phyloP scores from a whole-genome alignment of 345 rosid species.

The Anacardium occidentale region DNA sequence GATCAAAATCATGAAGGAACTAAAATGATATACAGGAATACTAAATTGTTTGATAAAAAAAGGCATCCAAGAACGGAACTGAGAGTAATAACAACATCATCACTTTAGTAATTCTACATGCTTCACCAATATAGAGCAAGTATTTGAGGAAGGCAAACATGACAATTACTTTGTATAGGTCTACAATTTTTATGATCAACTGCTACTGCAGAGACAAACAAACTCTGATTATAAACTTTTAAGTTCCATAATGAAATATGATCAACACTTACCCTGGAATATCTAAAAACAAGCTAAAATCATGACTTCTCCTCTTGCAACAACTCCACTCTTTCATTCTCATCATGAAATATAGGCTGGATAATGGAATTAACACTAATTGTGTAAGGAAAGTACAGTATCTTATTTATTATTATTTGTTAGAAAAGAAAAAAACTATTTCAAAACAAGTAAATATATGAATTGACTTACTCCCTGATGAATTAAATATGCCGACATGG shows the following conservation, averaged over 20 bases:
- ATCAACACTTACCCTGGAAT: constrained; percentile 71
- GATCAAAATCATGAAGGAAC: neutral
- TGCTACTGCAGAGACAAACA: neutral
- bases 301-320: constrained; percentile 94
- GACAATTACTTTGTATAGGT: neutral
- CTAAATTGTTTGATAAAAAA: neutral
- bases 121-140: neutral
- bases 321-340: constrained; percentile 99
- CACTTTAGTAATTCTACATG: neutral
- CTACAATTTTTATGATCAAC: neutral
- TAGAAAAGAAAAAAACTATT: neutral
- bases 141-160: neutral
- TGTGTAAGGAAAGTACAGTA: neutral
- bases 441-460: constrained; percentile 13
- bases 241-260: neutral
- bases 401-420: neutral
- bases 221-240: neutral
- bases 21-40: neutral
- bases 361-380: constrained; percentile 24
- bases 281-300: constrained; percentile 75
- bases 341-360: constrained; percentile 91
- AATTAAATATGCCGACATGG: constrained; percentile 17
- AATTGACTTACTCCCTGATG: constrained; percentile 71
- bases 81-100: neutral
- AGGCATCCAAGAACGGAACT: neutral